Conservation (phyloP, 805 yeast species). For the Metschnikowia corniflorae region DNA sequence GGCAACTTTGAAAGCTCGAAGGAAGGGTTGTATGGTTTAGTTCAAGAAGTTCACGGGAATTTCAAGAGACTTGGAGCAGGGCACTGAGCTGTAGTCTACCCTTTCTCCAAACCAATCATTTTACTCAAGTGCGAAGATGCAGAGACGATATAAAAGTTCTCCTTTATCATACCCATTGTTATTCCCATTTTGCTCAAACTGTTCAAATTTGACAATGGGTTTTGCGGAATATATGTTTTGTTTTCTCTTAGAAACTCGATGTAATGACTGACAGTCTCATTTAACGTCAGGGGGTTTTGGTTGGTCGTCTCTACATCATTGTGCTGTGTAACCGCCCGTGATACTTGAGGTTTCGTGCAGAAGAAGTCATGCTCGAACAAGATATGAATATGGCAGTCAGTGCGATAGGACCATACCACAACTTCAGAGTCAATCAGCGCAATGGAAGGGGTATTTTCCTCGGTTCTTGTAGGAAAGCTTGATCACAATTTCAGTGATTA, state of each 20-base stretch:
- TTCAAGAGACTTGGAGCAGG: slow-evolving; percentile 31
- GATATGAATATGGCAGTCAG: slow-evolving; percentile 41
- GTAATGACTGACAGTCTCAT: slow-evolving; percentile 32
- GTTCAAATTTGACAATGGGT: slow-evolving; percentile 34
- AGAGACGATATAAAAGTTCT: slow-evolving; percentile 30
- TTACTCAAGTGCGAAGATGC: slow-evolving; percentile 18
- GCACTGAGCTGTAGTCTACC: slow-evolving; percentile 22
- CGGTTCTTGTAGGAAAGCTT: slow-evolving; percentile 28
- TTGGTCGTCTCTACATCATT: slow-evolving; percentile 33
- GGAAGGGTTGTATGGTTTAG: slow-evolving; percentile 47
- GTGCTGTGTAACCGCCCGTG: slow-evolving; percentile 15
- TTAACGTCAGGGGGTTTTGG: slow-evolving; percentile 34
- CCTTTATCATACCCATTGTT: slow-evolving; percentile 39
- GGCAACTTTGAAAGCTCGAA: slow-evolving; percentile 63
- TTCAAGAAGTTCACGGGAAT: slow-evolving; percentile 42
- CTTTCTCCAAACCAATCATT: slow-evolving; percentile 30
- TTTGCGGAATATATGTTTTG: slow-evolving; percentile 29
- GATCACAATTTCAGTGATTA: slow-evolving; percentile 23
- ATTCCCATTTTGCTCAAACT: slow-evolving; percentile 36
- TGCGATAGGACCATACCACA: slow-evolving; percentile 38
- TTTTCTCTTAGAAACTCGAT: slow-evolving; percentile 35
- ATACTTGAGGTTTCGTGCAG: slow-evolving; percentile 27
- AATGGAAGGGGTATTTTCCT: too few relatives aligned
- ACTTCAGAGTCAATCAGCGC: slow-evolving; percentile 33
- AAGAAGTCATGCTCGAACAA: slow-evolving; percentile 40